These are phyloP conservation scores for Mycena leptocephala DNA, from an alignment of 768 basidiomycete genomes.

Conservation along the genomic window DNA sequence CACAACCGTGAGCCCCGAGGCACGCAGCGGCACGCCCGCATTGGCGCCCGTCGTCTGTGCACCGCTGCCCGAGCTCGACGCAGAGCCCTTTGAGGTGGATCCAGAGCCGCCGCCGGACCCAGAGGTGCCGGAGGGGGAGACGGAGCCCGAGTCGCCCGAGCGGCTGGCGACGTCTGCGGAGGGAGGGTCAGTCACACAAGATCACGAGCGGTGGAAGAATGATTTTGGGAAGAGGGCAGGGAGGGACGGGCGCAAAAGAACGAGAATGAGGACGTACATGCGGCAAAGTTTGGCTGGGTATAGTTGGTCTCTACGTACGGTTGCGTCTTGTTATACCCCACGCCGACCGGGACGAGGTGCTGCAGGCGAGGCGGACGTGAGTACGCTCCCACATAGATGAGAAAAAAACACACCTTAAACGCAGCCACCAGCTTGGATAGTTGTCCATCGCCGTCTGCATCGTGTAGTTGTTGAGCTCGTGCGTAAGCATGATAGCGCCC, in stretches of 20 bases:
- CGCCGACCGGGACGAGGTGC: constrained; percentile 70
- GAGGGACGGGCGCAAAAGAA: neutral
- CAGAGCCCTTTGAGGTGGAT: neutral
- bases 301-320: constrained; percentile 68
- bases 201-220: too few relatives aligned
- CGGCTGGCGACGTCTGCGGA: neutral
- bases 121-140: neutral
- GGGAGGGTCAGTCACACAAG: neutral
- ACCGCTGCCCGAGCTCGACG: neutral
- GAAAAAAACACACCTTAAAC: constrained; percentile 58
- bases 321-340: constrained; percentile 65
- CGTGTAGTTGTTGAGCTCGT: constrained; percentile 75
- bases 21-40: neutral
- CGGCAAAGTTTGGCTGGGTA: constrained; percentile 59
- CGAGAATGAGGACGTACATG: constrained; percentile 54
- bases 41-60: neutral
- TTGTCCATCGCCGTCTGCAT: constrained; percentile 74
- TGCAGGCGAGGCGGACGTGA: neutral
- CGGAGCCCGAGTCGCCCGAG: neutral
- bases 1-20: neutral
- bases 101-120: neutral
- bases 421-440: constrained; percentile 60
- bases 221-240: neutral
- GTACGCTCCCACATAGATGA: neutral
- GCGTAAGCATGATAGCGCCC: constrained; percentile 51